phyloP scores from a whole-genome alignment of 1,139 yeast genomes.

The Hemisphaericaspora lyxosophila region DNA sequence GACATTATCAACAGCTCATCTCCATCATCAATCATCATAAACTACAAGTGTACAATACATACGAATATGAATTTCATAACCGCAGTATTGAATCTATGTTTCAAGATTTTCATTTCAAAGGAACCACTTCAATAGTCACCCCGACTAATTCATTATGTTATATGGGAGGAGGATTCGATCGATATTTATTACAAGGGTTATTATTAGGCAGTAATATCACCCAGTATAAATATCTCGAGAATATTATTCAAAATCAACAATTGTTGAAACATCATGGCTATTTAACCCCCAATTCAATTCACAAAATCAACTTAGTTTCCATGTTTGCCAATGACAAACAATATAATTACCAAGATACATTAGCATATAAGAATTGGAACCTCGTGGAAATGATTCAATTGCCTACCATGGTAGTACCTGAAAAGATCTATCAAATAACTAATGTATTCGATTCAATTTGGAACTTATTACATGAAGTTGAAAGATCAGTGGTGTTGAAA shows the following conservation, averaged over 20 bases:
- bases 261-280: conserved; percentile 19
- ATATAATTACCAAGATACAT: conserved; percentile 8
- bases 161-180: conserved; percentile 32
- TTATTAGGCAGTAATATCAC: conserved; percentile 10
- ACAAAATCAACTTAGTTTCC: conserved; percentile 12
- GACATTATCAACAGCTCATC: conserved; percentile 10
- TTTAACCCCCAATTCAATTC: conserved; percentile 19
- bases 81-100: conserved; percentile 12
- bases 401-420: conserved; percentile 20
- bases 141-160: conserved; percentile 27
- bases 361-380: conserved; percentile 13
- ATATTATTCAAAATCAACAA: conserved; percentile 17
- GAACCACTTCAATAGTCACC: conserved; percentile 17
- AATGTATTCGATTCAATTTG: conserved; percentile 21
- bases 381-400: conserved; percentile 13
- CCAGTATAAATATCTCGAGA: conserved; percentile 16
- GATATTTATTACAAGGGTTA: conserved; percentile 19
- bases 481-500: neutral
- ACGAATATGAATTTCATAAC: conserved; percentile 9
- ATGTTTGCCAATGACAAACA: conserved; percentile 5
- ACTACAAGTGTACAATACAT: conserved; percentile 1
- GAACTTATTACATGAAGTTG: conserved; percentile 18
- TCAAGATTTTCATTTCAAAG: conserved; percentile 4
- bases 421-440: conserved; percentile 10
- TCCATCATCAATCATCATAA: conserved; percentile 7